Conservation (phyloP, 441 rosid species). For the Gossypium laxum region DNA sequence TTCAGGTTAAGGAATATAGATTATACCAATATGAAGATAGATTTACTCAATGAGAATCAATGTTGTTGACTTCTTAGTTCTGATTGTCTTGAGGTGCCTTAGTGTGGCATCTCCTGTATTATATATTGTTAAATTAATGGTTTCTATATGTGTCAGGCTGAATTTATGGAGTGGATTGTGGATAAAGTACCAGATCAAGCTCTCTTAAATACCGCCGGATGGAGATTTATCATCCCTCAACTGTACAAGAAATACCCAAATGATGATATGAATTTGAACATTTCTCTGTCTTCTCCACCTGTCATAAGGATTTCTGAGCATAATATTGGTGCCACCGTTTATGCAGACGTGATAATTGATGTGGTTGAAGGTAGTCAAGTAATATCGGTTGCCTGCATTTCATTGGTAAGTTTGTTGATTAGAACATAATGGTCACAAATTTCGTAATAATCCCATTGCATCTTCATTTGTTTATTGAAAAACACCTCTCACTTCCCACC, state of each 20-base stretch:
- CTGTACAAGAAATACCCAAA: conserved; percentile 80
- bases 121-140: conserved; percentile 10
- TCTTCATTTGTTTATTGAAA: neutral
- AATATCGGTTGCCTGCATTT: conserved; percentile 84
- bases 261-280: conserved; percentile 62
- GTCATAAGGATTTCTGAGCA: conserved; percentile 47
- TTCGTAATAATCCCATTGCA: neutral
- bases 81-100: neutral
- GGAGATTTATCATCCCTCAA: conserved; percentile 79
- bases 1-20: neutral
- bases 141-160: conserved; percentile 43
- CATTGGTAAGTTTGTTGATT: conserved; percentile 44
- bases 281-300: conserved; percentile 74
- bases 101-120: conserved; percentile 1
- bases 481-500: neutral
- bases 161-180: conserved; percentile 78
- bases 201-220: conserved; percentile 76
- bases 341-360: conserved; percentile 54
- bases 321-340: conserved; percentile 56
- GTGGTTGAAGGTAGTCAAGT: conserved; percentile 51
- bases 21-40: neutral
- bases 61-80: neutral
- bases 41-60: neutral
- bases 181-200: conserved; percentile 75
- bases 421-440: neutral